These are phyloP conservation scores for Diaporthe citriasiana DNA, from an alignment of 2,329 filamentous ascomycete genomes.

Conservation along the genomic window DNA sequence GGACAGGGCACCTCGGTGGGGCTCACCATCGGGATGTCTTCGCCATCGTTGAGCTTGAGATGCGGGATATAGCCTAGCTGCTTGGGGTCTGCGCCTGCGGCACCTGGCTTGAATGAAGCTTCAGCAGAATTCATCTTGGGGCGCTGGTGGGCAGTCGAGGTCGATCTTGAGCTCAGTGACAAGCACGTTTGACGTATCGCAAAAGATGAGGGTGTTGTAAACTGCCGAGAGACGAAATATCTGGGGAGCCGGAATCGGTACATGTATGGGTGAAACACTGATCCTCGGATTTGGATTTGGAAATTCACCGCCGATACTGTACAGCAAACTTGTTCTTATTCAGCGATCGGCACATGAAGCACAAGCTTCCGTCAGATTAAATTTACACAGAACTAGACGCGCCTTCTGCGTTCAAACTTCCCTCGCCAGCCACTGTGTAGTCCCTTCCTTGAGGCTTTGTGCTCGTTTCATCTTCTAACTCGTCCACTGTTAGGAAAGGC, in stretches of 20 bases:
- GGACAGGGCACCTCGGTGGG: conserved; percentile 1
- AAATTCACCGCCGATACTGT: neutral
- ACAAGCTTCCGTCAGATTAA: conserved; percentile 1
- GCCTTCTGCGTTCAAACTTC: neutral
- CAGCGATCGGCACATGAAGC: conserved; percentile 10
- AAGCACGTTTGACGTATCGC: conserved; percentile 7
- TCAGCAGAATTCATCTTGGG: conserved; percentile 60
- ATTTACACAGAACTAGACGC: neutral
- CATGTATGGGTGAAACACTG: conserved; percentile 16
- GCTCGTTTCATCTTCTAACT: too few relatives aligned
- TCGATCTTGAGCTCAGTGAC: neutral
- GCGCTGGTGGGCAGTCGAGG: neutral
- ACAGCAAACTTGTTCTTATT: conserved; percentile 10
- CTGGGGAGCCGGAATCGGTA: neutral
- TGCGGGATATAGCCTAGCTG: conserved; percentile 63
- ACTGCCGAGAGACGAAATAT: neutral
- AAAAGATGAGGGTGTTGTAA: neutral
- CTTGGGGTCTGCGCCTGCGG: conserved; percentile 57
- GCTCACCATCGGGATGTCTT: conserved; percentile 77
- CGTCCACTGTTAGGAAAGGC: neutral
- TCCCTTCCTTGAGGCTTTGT: neutral
- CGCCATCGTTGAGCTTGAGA: conserved; percentile 81
- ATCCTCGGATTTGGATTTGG: neutral
- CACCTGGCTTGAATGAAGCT: conserved; percentile 55
- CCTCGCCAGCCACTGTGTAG: neutral